phyloP scores from a whole-genome alignment of 2,329 filamentous ascomycete genomes.

The Penicillium vulpinum region DNA sequence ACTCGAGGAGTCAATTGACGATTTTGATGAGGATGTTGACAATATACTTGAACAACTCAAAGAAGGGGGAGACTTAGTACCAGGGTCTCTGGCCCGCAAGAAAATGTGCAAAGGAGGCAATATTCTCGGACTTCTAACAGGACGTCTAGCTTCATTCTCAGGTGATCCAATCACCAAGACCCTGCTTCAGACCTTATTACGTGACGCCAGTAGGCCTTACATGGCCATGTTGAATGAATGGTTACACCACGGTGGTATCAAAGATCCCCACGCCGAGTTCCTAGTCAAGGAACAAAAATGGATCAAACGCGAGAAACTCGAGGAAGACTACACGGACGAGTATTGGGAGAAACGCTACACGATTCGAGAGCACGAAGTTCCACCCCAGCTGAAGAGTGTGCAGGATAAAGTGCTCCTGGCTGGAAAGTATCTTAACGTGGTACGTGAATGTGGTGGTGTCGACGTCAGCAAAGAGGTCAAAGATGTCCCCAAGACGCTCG shows the following conservation, averaged over 20 bases:
- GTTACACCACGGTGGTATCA: slow-evolving; percentile 94
- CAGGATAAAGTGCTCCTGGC: slow-evolving; percentile 94
- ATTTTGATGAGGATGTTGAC: slow-evolving; percentile 76
- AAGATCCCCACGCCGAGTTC: slow-evolving; percentile 91
- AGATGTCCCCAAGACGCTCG: slow-evolving; percentile 88
- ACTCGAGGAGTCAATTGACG: slow-evolving; percentile 67
- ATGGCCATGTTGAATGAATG: slow-evolving; percentile 99
- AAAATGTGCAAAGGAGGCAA: slow-evolving; percentile 97
- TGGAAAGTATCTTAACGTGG: slow-evolving; percentile 97
- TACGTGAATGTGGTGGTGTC: slow-evolving; percentile 93
- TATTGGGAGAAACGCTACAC: slow-evolving; percentile 99
- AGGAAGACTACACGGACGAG: slow-evolving; percentile 97
- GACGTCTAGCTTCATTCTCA: slow-evolving; percentile 82
- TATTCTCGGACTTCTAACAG: slow-evolving; percentile 84
- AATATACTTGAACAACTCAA: slow-evolving; percentile 88
- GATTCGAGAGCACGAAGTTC: slow-evolving; percentile 84
- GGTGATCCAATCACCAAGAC: slow-evolving; percentile 86
- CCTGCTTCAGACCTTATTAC: slow-evolving; percentile 75
- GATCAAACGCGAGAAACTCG: slow-evolving; percentile 83
- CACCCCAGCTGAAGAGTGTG: slow-evolving; percentile 84
- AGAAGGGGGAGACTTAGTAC: slow-evolving; percentile 79
- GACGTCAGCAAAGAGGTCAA: slow-evolving; percentile 85
- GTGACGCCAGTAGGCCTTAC: slow-evolving; percentile 89
- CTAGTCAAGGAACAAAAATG: slow-evolving; percentile 94
- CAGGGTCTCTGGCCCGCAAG: slow-evolving; percentile 77